Conservation (phyloP, 2,329 filamentous ascomycete species). For the Fragosphaeria purpurea region DNA sequence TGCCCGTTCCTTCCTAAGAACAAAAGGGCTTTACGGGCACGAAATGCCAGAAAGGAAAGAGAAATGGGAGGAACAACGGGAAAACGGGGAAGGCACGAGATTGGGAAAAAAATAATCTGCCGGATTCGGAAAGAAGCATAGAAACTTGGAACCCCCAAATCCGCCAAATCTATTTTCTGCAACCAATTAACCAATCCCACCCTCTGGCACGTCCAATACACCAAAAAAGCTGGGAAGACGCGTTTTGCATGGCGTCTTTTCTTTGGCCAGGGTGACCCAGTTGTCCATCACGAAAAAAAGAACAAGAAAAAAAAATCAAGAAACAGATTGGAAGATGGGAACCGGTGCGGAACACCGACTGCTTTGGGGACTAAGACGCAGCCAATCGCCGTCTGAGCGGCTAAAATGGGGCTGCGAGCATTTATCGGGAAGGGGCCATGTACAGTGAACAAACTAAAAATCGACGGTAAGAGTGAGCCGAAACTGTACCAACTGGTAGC, state of each 20-base stretch:
- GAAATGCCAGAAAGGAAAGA: too few relatives aligned
- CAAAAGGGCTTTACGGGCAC: too few relatives aligned
- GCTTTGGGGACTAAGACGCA: too few relatives aligned
- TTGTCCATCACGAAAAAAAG: not conserved
- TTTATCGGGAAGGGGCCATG: too few relatives aligned
- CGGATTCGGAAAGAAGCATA: not conserved
- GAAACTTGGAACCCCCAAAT: too few relatives aligned
- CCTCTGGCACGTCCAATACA: not conserved
- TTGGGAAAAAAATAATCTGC: not conserved
- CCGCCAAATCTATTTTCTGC: not conserved
- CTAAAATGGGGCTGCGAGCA: not conserved
- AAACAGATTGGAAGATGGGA: too few relatives aligned
- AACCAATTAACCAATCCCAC: not conserved
- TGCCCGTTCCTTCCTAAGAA: too few relatives aligned
- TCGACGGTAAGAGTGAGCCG: too few relatives aligned
- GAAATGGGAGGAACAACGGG: not conserved
- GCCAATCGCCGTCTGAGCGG: constrained; percentile 2
- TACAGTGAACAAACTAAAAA: too few relatives aligned
- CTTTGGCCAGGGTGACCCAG: constrained; percentile 1
- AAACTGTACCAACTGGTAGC: too few relatives aligned
- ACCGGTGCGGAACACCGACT: too few relatives aligned
- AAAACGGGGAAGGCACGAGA: not conserved
- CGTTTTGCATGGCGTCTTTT: not conserved
- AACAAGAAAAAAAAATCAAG: too few relatives aligned
- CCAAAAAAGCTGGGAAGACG: not conserved